A percentile compares a stretch with the other conserved stretches of the same genome.
Evolutionary conservation across 2,329 filamentous ascomycete species (phyloP).

Genomic region (Epichloe hybrida): DNA sequence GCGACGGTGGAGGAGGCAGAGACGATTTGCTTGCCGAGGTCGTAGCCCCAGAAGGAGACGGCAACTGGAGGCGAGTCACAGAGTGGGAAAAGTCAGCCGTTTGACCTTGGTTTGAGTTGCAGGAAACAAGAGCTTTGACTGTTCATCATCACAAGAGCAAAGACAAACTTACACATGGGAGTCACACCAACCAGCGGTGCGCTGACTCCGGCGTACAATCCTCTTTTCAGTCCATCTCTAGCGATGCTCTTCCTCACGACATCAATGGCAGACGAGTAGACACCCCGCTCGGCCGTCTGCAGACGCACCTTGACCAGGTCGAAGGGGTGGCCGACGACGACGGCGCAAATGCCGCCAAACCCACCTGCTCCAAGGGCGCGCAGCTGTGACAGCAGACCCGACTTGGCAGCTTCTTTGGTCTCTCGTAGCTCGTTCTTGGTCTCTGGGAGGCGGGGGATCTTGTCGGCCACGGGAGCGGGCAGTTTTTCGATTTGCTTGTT

Average conservation of each 20-base stretch:
- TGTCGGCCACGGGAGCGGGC: slow-evolving; percentile 23
- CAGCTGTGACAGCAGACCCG: slow-evolving; percentile 37
- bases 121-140: too few relatives aligned
- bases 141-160: not conserved
- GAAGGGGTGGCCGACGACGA: slow-evolving; percentile 90
- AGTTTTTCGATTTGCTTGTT: slow-evolving; percentile 9
- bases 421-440: slow-evolving; percentile 25
- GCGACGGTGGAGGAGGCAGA: slow-evolving; percentile 49
- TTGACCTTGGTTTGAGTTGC: not conserved
- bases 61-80: slow-evolving; percentile 34
- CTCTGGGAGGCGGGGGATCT: slow-evolving; percentile 30
- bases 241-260: slow-evolving; percentile 82
- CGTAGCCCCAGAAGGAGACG: slow-evolving; percentile 75
- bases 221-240: slow-evolving; percentile 65
- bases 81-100: not conserved
- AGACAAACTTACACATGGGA: slow-evolving; percentile 75
- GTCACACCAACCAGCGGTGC: slow-evolving; percentile 92
- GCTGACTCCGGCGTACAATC: slow-evolving; percentile 92
- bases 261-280: slow-evolving; percentile 82
- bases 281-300: slow-evolving; percentile 88
- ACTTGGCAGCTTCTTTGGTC: slow-evolving; percentile 22
- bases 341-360: slow-evolving; percentile 86
- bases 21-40: slow-evolving; percentile 85
- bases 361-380: slow-evolving; percentile 81
- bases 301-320: slow-evolving; percentile 95